Conservation (phyloP, 148 eudicot genomes). For the Rhododendron mucronatum region DNA sequence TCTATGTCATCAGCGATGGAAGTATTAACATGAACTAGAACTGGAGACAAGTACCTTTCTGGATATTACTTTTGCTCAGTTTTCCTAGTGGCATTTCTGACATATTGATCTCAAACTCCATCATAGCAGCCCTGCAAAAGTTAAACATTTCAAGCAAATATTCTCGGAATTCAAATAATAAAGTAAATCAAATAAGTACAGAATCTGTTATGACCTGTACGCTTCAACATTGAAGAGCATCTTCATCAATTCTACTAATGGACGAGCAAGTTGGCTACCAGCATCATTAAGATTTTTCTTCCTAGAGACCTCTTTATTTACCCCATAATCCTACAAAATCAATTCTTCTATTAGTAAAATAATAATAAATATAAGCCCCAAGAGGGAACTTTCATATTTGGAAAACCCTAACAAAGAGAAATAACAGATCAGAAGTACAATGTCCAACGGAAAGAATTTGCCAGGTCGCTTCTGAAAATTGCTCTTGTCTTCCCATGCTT, state of each 20-base stretch:
- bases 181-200: not conserved
- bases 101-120: conserved; percentile 97
- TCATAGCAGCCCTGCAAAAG: conserved; percentile 83
- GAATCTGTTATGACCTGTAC: conserved; percentile 51
- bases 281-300: conserved; percentile 50
- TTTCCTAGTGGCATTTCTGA: conserved; percentile 98
- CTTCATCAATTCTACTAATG: conserved; percentile 78
- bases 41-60: conserved; percentile 50
- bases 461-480: conserved; percentile 85
- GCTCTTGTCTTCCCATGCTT: conserved; percentile 66
- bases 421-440: conserved; percentile 45
- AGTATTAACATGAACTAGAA: conserved; percentile 2
- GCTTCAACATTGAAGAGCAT: conserved; percentile 97
- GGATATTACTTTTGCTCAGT: conserved; percentile 89
- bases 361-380: not conserved
- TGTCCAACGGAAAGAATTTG: conserved; percentile 82
- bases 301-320: conserved; percentile 51
- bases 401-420: not conserved
- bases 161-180: not conserved
- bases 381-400: not conserved
- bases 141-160: conserved; percentile 7
- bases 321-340: conserved; percentile 83
- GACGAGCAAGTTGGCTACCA: conserved; percentile 61
- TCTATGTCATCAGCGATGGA: not conserved
- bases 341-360: not conserved